These are phyloP conservation scores for Cystofilobasidium capitatum DNA, from an alignment of 768 basidiomycete species.

Conservation along the genomic window DNA sequence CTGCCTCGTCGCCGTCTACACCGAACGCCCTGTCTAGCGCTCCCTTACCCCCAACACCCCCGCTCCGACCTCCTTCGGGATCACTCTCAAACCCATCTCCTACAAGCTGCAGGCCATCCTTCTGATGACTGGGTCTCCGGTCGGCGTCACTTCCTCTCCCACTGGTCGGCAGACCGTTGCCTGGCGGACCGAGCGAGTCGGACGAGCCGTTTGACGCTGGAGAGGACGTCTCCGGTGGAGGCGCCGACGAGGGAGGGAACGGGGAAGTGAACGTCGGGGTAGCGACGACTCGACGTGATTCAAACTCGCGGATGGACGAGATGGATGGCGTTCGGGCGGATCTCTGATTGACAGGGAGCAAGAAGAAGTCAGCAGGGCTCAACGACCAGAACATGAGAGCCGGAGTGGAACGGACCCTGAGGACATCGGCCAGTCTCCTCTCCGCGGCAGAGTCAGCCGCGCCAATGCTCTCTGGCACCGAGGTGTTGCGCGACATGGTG, in stretches of 20 bases:
- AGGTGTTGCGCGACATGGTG: background rate
- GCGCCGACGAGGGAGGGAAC: background rate
- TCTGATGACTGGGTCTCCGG: background rate
- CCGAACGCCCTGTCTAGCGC: too few relatives aligned
- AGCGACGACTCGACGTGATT: background rate
- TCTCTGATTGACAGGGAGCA: background rate
- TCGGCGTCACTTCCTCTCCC: background rate
- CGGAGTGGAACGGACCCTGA: background rate
- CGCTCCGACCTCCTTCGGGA: background rate
- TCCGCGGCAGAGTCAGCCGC: conserved; percentile 2
- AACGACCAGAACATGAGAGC: background rate
- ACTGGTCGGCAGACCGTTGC: background rate
- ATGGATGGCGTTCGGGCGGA: conserved; percentile 19
- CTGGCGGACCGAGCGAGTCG: background rate
- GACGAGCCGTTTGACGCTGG: background rate
- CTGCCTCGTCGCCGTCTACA: too few relatives aligned
- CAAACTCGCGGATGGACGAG: conserved; percentile 21
- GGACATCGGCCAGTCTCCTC: conserved; percentile 4
- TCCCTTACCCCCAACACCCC: too few relatives aligned
- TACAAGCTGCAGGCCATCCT: background rate
- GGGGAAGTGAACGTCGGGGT: conserved; percentile 4
- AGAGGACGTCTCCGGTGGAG: too few relatives aligned
- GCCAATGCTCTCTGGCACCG: background rate
- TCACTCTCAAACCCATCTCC: background rate
- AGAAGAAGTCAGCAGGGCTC: background rate